Evolutionary conservation across 108 stramenopile genomes (phyloP).

Genomic region (Pseudonitzschia multiseries): DNA sequence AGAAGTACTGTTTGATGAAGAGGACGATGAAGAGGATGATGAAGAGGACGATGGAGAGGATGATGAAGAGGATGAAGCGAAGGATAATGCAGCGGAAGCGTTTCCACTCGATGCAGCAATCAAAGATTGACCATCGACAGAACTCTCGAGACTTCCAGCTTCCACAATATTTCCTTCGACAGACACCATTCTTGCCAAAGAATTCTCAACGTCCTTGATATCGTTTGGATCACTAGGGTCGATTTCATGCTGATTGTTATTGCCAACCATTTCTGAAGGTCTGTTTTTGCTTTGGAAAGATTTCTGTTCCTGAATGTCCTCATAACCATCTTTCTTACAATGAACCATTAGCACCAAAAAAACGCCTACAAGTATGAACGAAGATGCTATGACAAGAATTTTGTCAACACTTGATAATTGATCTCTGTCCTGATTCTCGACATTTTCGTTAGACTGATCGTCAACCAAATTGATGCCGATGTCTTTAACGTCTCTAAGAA

Average conservation of each 20-base stretch:
- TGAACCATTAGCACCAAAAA: slow-evolving; percentile 30
- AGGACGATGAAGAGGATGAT: slow-evolving; percentile 1
- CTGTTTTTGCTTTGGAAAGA: neutral
- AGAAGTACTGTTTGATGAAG: neutral
- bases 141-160: slow-evolving; percentile 19
- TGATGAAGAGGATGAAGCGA: slow-evolving; percentile 9
- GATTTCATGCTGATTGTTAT: neutral
- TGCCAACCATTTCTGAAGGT: neutral
- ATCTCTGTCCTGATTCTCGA: neutral
- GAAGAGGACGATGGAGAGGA: too few species aligned
- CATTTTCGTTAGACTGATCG: neutral
- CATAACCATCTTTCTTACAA: slow-evolving; percentile 19
- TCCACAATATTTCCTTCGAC: slow-evolving; percentile 13
- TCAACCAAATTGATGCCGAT: slow-evolving; percentile 14
- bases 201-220: neutral
- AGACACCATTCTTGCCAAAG: neutral
- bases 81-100: slow-evolving; percentile 2
- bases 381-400: slow-evolving; percentile 35
- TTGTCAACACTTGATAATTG: slow-evolving; percentile 36
- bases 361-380: slow-evolving; percentile 33
- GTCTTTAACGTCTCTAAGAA: slow-evolving; percentile 14
- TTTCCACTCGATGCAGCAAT: neutral
- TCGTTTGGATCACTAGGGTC: neutral
- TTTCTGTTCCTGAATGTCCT: neutral
- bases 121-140: slow-evolving; percentile 14